A percentile compares a stretch with the other conserved stretches of the same genome.
Conservation (phyloP, 495 filamentous ascomycete genomes). For the Sphaerosporella brunnea region DNA sequence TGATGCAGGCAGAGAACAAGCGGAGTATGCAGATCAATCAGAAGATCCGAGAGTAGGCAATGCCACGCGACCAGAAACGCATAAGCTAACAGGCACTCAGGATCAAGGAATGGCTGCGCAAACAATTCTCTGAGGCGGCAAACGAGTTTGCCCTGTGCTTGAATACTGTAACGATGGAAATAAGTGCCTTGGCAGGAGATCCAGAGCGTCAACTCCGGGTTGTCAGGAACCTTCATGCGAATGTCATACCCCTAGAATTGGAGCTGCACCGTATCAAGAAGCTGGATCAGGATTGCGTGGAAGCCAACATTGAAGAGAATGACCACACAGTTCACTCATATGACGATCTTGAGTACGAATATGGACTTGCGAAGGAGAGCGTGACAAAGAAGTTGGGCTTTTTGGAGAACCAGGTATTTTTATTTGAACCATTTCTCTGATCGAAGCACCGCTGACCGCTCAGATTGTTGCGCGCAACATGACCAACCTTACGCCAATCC, state of each 20-base stretch:
- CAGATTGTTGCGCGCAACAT: conserved; percentile 79
- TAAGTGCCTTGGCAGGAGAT: conserved; percentile 87
- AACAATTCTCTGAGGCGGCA: conserved; percentile 83
- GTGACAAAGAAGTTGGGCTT: conserved; percentile 92
- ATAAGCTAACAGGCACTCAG: conserved; percentile 27
- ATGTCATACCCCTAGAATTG: conserved; percentile 67
- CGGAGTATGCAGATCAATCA: conserved; percentile 90
- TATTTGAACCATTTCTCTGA: background rate
- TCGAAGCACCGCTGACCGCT: background rate
- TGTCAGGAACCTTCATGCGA: conserved; percentile 60
- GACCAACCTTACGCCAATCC: conserved; percentile 96
- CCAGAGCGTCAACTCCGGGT: conserved; percentile 76
- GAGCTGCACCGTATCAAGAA: conserved; percentile 48
- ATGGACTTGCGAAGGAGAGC: conserved; percentile 71
- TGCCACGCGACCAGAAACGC: conserved; percentile 1
- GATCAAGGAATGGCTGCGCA: conserved; percentile 88
- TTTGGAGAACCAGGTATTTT: conserved; percentile 68
- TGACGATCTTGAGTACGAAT: conserved; percentile 86
- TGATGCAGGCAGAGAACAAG: conserved; percentile 66
- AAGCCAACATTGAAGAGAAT: conserved; percentile 98
- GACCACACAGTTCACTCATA: conserved; percentile 97
- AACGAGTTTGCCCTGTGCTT: conserved; percentile 92
- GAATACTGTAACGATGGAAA: conserved; percentile 79
- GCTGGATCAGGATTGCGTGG: conserved; percentile 70
- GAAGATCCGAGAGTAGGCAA: conserved; percentile 76